These are phyloP conservation scores for Sphaceloma murrayae DNA, from an alignment of 2,329 filamentous ascomycete genomes.

Conservation along the genomic window DNA sequence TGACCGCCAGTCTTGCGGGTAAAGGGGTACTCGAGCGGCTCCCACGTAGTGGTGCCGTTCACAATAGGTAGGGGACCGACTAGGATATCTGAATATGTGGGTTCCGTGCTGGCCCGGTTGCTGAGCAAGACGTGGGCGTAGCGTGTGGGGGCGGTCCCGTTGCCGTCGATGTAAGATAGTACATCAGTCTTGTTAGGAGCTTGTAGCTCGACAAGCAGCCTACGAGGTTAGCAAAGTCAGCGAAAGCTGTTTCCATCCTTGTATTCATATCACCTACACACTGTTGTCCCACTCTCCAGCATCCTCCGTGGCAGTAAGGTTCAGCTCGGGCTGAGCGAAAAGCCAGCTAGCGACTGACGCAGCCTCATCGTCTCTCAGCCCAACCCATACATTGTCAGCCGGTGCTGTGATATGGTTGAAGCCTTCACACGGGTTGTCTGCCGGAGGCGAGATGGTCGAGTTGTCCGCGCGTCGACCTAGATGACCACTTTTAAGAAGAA, in stretches of 20 bases:
- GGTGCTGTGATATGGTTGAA: constrained; percentile 26
- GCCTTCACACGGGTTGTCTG: background rate
- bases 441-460: constrained; percentile 1
- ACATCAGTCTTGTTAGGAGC: constrained; percentile 43
- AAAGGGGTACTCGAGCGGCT: constrained; percentile 36
- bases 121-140: constrained; percentile 39
- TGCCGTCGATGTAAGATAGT: constrained; percentile 37
- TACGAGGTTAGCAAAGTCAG: background rate
- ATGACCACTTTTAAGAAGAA: background rate
- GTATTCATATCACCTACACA: constrained; percentile 12
- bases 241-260: background rate
- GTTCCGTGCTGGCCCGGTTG: constrained; percentile 32
- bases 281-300: constrained; percentile 24
- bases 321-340: constrained; percentile 33
- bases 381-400: constrained; percentile 36
- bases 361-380: constrained; percentile 33
- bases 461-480: constrained; percentile 1
- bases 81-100: constrained; percentile 34
- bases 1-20: constrained; percentile 33
- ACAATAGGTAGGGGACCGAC: constrained; percentile 42
- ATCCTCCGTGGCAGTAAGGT: constrained; percentile 26
- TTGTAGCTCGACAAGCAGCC: constrained; percentile 31
- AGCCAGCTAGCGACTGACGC: constrained; percentile 34
- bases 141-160: constrained; percentile 30
- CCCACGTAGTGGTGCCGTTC: constrained; percentile 32